Percentiles rank a stretch among this genome's conserved stretches.
Evolutionary conservation across 208 protist species (phyloP).

Genomic region (Wallacemonas sp.): DNA sequence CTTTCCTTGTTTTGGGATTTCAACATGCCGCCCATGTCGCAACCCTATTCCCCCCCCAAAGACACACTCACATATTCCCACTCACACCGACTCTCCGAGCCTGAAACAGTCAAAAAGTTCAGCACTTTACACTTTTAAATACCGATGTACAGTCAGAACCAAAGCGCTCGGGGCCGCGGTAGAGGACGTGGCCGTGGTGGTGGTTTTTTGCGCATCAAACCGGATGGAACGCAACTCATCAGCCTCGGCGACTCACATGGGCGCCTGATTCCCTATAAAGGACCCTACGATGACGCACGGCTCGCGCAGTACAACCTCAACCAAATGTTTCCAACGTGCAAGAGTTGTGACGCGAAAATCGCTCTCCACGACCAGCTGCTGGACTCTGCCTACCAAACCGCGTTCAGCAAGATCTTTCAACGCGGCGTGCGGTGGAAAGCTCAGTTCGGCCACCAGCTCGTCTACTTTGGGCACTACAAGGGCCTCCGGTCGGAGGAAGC

Average conservation of each 20-base stretch:
- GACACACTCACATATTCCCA: neutral
- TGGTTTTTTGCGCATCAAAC: neutral
- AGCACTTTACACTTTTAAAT: neutral
- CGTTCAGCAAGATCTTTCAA: neutral
- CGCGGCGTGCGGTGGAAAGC: neutral
- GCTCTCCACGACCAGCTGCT: neutral
- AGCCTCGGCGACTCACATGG: neutral
- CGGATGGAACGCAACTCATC: neutral
- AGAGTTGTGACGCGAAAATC: neutral
- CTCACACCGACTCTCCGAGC: neutral
- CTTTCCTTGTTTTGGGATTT: too few relatives aligned
- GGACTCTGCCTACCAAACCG: neutral
- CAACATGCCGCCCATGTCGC: too few relatives aligned
- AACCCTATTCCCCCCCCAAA: too few relatives aligned
- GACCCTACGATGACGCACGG: neutral
- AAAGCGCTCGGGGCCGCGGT: neutral
- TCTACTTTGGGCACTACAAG: neutral
- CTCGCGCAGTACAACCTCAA: neutral
- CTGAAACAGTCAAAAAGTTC: neutral
- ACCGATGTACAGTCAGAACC: neutral
- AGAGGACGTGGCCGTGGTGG: neutral
- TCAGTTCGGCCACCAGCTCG: slow-evolving; percentile 9
- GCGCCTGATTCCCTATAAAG: neutral
- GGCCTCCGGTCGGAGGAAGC: neutral
- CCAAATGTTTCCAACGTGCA: neutral